Conservation (phyloP, 1,284 basidiomycete species). For the Sporisorium graminicola region DNA sequence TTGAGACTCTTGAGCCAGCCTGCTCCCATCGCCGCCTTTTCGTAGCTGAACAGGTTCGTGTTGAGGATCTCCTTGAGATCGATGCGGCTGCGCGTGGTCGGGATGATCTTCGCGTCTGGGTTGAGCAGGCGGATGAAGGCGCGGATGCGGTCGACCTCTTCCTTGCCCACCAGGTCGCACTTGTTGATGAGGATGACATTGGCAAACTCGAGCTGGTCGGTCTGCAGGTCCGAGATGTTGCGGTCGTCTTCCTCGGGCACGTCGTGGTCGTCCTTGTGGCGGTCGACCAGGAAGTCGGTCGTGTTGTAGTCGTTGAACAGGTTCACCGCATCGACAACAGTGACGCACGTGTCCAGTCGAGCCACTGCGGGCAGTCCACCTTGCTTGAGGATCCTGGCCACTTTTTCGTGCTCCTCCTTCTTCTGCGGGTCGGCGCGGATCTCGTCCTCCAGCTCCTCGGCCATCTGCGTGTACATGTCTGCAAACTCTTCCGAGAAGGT, state of each 20-base stretch:
- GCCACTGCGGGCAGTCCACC: slow-evolving; percentile 71
- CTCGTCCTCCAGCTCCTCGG: slow-evolving; percentile 55
- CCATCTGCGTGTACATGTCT: slow-evolving; percentile 66
- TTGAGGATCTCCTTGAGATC: slow-evolving; percentile 70
- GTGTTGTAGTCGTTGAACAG: slow-evolving; percentile 72
- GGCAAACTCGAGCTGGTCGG: slow-evolving; percentile 71
- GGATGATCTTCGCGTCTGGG: slow-evolving; percentile 70
- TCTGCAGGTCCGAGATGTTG: slow-evolving; percentile 72
- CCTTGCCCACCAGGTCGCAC: slow-evolving; percentile 67
- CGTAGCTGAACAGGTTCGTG: slow-evolving; percentile 71
- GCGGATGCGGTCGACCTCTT: slow-evolving; percentile 67
- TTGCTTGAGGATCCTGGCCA: slow-evolving; percentile 70
- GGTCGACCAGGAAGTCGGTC: slow-evolving; percentile 72
- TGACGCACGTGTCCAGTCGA: slow-evolving; percentile 61
- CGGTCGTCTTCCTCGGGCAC: slow-evolving; percentile 71
- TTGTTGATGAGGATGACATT: slow-evolving; percentile 73
- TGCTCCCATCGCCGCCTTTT: slow-evolving; percentile 71
- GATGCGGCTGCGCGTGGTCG: slow-evolving; percentile 67
- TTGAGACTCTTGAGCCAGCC: slow-evolving; percentile 72
- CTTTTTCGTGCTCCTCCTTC: slow-evolving; percentile 56
- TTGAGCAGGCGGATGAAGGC: slow-evolving; percentile 71
- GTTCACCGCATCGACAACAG: slow-evolving; percentile 60
- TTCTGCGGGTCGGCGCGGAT: slow-evolving; percentile 53
- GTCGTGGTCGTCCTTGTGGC: slow-evolving; percentile 56
- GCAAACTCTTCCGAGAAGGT: slow-evolving; percentile 70